phyloP scores from a whole-genome alignment of 441 rosid species.

The Arabidopsis hybrid region DNA sequence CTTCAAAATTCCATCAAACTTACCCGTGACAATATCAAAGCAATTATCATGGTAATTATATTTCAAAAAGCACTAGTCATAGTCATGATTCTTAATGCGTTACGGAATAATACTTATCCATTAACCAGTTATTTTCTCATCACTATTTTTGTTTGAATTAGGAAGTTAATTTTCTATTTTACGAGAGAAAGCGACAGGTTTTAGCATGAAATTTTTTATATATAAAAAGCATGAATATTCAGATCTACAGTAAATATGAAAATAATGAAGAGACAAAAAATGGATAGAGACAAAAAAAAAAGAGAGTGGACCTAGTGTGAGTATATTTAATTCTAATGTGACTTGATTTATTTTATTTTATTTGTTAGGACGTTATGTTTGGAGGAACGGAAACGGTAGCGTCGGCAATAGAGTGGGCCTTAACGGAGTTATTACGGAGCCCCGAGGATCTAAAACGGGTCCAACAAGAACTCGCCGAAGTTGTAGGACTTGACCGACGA shows the following conservation, averaged over 20 bases:
- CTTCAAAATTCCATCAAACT: slow-evolving; percentile 69
- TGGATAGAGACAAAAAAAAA: neutral
- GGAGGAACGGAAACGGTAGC: slow-evolving; percentile 99
- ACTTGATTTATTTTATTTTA: neutral
- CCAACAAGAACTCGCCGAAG: slow-evolving; percentile 80
- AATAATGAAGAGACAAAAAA: neutral
- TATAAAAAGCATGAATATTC: neutral
- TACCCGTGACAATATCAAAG: slow-evolving; percentile 88
- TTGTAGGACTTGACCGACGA: slow-evolving; percentile 84
- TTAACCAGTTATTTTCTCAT: neutral
- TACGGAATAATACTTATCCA: slow-evolving; percentile 20
- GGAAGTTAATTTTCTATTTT: too few relatives aligned
- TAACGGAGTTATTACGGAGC: slow-evolving; percentile 79
- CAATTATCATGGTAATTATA: slow-evolving; percentile 82
- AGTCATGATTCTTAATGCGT: slow-evolving; percentile 24
- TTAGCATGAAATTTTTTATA: too few relatives aligned
- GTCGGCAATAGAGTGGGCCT: slow-evolving; percentile 91
- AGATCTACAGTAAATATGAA: too few relatives aligned
- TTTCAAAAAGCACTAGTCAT: neutral
- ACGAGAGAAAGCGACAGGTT: too few relatives aligned
- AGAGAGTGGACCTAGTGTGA: neutral
- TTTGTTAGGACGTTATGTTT: slow-evolving; percentile 92
- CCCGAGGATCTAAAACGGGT: slow-evolving; percentile 79
- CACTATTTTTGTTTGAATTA: neutral
- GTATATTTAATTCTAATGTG: neutral